Conservation (phyloP, 225 moss, liverwort and hornwort species). For the Polytrichum commune region DNA sequence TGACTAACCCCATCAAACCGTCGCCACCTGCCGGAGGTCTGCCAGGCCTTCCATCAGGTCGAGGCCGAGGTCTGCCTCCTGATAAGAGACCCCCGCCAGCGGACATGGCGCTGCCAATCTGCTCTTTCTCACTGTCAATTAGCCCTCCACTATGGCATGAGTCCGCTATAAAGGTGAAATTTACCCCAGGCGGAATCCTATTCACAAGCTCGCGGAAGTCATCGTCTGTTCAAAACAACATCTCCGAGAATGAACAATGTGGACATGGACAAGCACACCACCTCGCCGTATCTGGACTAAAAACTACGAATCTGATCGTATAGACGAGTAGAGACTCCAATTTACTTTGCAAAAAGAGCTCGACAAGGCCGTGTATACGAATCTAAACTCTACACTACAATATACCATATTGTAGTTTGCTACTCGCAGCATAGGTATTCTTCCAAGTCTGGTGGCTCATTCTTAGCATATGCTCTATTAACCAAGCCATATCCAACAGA, state of each 20-base stretch:
- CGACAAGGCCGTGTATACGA: not conserved
- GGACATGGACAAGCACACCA: not conserved
- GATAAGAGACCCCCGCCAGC: not conserved
- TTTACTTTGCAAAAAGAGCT: not conserved
- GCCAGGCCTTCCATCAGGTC: conserved; percentile 22
- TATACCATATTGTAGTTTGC: not conserved
- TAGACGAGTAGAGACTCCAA: not conserved
- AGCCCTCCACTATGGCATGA: conserved; percentile 89
- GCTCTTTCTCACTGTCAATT: conserved; percentile 73
- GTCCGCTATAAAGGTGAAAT: conserved; percentile 77
- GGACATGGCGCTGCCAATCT: conserved; percentile 49
- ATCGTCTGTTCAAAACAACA: conserved; percentile 41
- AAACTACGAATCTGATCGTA: too few species aligned
- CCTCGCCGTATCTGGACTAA: not conserved
- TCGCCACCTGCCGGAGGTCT: conserved; percentile 28
- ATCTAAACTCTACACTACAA: not conserved
- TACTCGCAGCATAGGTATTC: too few species aligned
- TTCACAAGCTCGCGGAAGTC: conserved; percentile 70
- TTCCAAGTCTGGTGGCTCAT: too few species aligned
- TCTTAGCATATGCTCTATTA: not conserved
- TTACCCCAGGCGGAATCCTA: conserved; percentile 53
- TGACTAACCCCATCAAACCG: conserved; percentile 18
- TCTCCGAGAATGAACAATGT: not conserved
- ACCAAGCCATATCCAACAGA: not conserved
- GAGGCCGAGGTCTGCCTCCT: conserved; percentile 20